Evolutionary conservation across 129 eudicot species (phyloP).

Genomic region (sunflower (Helianthus annuus)): DNA sequence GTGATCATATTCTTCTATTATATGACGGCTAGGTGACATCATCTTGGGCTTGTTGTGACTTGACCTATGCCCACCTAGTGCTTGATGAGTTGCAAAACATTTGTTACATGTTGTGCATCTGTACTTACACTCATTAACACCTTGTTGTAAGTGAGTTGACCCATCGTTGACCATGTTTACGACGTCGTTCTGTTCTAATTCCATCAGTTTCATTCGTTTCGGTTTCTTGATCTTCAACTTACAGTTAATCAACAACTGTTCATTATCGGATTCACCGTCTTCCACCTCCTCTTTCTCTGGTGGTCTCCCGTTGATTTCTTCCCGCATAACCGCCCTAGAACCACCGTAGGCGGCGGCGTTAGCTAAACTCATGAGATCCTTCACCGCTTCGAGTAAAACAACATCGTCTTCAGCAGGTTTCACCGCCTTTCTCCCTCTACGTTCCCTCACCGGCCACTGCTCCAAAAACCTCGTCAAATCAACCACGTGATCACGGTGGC

Average conservation of each 20-base stretch:
- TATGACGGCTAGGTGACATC: not conserved
- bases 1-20: not conserved
- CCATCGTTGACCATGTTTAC: not conserved
- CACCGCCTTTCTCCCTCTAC: slow-evolving; percentile 36
- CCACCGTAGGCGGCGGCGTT: not conserved
- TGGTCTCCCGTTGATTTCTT: not conserved
- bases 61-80: slow-evolving; percentile 69
- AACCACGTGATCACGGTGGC: slow-evolving; percentile 7
- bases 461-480: slow-evolving; percentile 36
- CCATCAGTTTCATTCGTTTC: slow-evolving; percentile 45
- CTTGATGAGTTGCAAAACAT: slow-evolving; percentile 53
- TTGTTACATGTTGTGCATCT: slow-evolving; percentile 57
- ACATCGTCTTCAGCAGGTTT: slow-evolving; percentile 21
- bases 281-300: not conserved
- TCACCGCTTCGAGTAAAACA: slow-evolving; percentile 32
- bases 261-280: slow-evolving; percentile 10
- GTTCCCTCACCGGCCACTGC: slow-evolving; percentile 46
- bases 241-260: slow-evolving; percentile 1
- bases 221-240: slow-evolving; percentile 29
- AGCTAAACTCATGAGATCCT: slow-evolving; percentile 44
- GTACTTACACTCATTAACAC: slow-evolving; percentile 34
- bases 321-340: slow-evolving; percentile 4
- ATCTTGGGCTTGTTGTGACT: slow-evolving; percentile 54
- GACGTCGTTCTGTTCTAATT: slow-evolving; percentile 19
- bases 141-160: not conserved